Percentiles rank a stretch among this genome's conserved stretches.
Conservation (phyloP, 2,329 filamentous ascomycete species). For the Aspergillus carbonarius region DNA sequence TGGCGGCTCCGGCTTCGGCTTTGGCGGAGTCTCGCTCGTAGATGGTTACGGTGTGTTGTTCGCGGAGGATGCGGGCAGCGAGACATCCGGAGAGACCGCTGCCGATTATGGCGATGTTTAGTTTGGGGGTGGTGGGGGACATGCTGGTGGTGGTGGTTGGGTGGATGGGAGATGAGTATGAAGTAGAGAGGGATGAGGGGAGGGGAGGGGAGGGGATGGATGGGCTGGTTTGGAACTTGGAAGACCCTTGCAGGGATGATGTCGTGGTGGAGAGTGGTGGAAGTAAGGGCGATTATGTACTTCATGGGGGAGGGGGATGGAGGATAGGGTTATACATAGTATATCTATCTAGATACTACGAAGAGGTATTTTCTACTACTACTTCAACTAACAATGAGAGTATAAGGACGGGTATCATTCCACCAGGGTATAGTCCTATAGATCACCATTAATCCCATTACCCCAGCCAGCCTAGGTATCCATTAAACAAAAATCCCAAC, state of each 20-base stretch:
- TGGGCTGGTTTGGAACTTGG: too few relatives aligned
- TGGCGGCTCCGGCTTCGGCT: slow-evolving; percentile 6
- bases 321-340: too few relatives aligned
- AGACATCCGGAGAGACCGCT: slow-evolving; percentile 12
- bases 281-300: too few relatives aligned
- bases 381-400: too few relatives aligned
- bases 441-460: neutral
- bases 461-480: neutral
- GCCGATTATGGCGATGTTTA: slow-evolving; percentile 14
- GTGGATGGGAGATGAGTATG: too few relatives aligned
- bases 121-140: neutral
- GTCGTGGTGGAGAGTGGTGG: too few relatives aligned
- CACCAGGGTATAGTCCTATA: too few relatives aligned
- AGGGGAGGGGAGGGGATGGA: neutral
- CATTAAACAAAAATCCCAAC: neutral
- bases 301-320: too few relatives aligned
- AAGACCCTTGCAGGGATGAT: too few relatives aligned
- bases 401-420: neutral
- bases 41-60: slow-evolving; percentile 12
- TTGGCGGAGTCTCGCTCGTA: neutral
- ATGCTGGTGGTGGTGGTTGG: neutral
- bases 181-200: too few relatives aligned
- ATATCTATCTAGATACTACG: too few relatives aligned
- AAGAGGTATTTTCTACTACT: too few relatives aligned
- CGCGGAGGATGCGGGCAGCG: slow-evolving; percentile 12